Conservation (phyloP, 2,329 filamentous ascomycete genomes). For the Septoria linicola region DNA sequence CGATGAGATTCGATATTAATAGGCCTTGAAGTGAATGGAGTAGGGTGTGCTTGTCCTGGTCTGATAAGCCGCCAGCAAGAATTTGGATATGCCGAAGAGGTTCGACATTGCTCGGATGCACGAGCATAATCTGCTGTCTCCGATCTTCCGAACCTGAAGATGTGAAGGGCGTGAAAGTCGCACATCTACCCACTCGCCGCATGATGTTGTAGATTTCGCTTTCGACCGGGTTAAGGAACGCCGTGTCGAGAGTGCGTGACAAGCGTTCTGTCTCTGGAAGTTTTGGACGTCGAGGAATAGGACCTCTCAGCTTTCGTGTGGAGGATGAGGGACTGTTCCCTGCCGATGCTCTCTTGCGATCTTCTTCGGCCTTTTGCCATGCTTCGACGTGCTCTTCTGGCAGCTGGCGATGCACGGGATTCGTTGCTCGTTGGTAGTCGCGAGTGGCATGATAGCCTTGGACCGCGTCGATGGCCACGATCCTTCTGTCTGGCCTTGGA, state of each 20-base stretch:
- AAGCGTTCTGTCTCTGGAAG: conserved; percentile 2
- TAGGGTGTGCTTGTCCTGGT: conserved; percentile 3
- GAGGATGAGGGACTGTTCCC: background rate
- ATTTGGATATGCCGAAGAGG: conserved; percentile 3
- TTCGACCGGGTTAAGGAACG: conserved; percentile 10
- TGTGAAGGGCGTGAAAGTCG: conserved; percentile 10
- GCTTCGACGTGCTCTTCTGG: conserved; percentile 8
- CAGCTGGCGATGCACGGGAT: conserved; percentile 5
- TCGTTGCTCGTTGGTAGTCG: background rate
- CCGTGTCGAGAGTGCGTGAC: background rate
- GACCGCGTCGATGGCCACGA: background rate
- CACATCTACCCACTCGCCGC: conserved; percentile 4
- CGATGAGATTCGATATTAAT: background rate
- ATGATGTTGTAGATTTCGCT: conserved; percentile 12
- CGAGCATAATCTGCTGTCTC: conserved; percentile 10
- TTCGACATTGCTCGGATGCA: conserved; percentile 6
- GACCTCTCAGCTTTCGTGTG: conserved; percentile 2
- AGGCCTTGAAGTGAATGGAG: background rate
- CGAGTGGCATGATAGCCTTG: background rate
- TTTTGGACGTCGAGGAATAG: conserved; percentile 1
- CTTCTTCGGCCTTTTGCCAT: background rate
- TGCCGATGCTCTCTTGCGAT: background rate
- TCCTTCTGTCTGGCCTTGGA: background rate
- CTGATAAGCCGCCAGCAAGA: background rate
- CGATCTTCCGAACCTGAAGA: background rate